phyloP scores from a whole-genome alignment of 495 filamentous ascomycete genomes.

The Opeltia flavorubescens region DNA sequence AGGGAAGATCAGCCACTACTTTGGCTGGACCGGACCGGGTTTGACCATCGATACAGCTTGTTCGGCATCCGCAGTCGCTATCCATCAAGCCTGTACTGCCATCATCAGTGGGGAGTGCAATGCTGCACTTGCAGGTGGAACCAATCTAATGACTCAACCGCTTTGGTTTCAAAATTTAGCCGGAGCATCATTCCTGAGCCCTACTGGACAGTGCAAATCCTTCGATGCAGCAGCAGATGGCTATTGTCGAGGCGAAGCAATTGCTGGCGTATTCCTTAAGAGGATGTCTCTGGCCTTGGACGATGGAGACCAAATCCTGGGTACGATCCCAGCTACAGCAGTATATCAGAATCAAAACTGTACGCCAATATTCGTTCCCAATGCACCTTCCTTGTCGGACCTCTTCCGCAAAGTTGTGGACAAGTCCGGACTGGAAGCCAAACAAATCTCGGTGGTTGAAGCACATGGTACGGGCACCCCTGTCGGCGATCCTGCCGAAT shows the following conservation, averaged over 20 bases:
- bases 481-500: slow-evolving; percentile 28
- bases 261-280: slow-evolving; percentile 32
- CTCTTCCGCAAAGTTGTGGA: slow-evolving; percentile 14
- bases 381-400: slow-evolving; percentile 16
- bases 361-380: slow-evolving; percentile 21
- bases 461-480: slow-evolving; percentile 17
- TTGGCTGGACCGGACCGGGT: slow-evolving; percentile 28
- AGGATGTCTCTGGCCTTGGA: slow-evolving; percentile 40
- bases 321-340: slow-evolving; percentile 39
- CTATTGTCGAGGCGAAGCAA: slow-evolving; percentile 27
- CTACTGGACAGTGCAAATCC: slow-evolving; percentile 47
- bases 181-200: slow-evolving; percentile 28
- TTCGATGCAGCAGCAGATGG: slow-evolving; percentile 30
- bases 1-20: slow-evolving; percentile 25
- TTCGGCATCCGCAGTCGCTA: slow-evolving; percentile 20
- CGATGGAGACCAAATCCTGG: slow-evolving; percentile 49
- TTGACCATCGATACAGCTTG: slow-evolving; percentile 26
- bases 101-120: slow-evolving; percentile 23
- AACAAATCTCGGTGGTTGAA: slow-evolving; percentile 10
- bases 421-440: slow-evolving; percentile 1
- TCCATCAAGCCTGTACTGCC: slow-evolving; percentile 18
- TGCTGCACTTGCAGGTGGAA: slow-evolving; percentile 24
- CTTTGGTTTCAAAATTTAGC: slow-evolving; percentile 21
- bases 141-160: slow-evolving; percentile 19
- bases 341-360: slow-evolving; percentile 34